Percentiles rank a stretch among this genome's conserved stretches.
Conservation (phyloP, 495 filamentous ascomycete species). For the Daldinia concentrica region DNA sequence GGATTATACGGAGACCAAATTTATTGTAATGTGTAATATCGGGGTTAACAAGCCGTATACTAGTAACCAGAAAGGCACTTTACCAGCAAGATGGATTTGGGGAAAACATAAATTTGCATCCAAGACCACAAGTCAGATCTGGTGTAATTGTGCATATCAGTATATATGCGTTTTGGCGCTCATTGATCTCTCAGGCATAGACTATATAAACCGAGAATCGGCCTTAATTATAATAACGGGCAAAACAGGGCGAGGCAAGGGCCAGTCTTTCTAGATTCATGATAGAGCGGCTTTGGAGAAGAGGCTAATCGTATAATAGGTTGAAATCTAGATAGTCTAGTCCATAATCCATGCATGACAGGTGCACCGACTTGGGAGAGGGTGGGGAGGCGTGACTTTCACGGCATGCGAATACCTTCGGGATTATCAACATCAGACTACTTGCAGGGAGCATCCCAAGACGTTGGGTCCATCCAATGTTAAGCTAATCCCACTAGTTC, state of each 20-base stretch:
- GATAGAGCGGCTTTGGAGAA: background rate
- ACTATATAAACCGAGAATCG: background rate
- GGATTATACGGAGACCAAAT: background rate
- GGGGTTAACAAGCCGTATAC: background rate
- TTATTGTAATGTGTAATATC: conserved; percentile 8
- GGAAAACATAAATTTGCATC: too few species aligned
- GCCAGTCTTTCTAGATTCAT: conserved; percentile 1
- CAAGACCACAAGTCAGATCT: too few species aligned
- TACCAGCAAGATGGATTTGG: background rate
- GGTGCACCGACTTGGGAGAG: conserved; percentile 7
- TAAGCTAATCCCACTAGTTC: conserved; percentile 28
- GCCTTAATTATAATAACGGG: background rate
- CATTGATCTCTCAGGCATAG: too few species aligned
- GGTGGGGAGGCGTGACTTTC: conserved; percentile 42
- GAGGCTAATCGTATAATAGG: background rate
- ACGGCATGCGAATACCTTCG: conserved; percentile 41
- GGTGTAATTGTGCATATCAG: too few species aligned
- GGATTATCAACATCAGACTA: conserved; percentile 29
- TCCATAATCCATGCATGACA: conserved; percentile 16
- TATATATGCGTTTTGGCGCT: too few species aligned
- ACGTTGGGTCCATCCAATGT: conserved; percentile 42
- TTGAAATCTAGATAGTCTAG: background rate
- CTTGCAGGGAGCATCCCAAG: conserved; percentile 43
- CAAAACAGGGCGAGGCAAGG: background rate
- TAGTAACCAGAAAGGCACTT: background rate